Evolutionary conservation across 257 asterid genomes (phyloP).

Genomic region (Solanum megistacrolobum): DNA sequence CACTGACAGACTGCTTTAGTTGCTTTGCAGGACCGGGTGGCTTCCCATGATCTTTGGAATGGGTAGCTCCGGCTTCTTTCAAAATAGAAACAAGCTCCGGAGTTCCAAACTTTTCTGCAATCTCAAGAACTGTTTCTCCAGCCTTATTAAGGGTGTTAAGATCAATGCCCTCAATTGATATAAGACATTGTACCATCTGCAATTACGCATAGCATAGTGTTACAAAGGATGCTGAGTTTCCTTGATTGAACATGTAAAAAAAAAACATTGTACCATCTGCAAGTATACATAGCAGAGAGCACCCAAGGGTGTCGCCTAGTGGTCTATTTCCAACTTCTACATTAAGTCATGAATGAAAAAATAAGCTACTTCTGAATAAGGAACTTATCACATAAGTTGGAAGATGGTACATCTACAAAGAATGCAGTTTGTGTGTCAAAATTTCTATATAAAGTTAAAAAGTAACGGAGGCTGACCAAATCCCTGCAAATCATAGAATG

Average conservation of each 20-base stretch:
- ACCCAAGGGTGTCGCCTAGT: background rate
- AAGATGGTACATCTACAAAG: background rate
- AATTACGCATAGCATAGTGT: slow-evolving; percentile 6
- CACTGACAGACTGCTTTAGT: slow-evolving; percentile 93
- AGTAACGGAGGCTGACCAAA: background rate
- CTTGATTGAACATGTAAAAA: background rate
- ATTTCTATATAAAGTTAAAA: background rate
- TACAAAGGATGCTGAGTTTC: background rate
- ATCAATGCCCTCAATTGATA: slow-evolving; percentile 54
- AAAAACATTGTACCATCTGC: slow-evolving; percentile 58
- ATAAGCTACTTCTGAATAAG: background rate
- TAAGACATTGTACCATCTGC: slow-evolving; percentile 66
- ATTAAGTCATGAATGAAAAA: background rate
- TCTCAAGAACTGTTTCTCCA: slow-evolving; percentile 83
- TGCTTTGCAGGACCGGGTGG: slow-evolving; percentile 80
- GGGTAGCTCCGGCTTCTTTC: slow-evolving; percentile 66
- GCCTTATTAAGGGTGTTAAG: slow-evolving; percentile 52
- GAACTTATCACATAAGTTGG: background rate
- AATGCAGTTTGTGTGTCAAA: background rate
- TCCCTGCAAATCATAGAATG: background rate
- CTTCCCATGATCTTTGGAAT: slow-evolving; percentile 74
- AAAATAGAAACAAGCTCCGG: slow-evolving; percentile 54
- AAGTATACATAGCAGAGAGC: background rate
- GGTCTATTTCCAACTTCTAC: background rate
- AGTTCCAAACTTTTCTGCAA: slow-evolving; percentile 53